Conservation (phyloP, 2,329 filamentous ascomycete species). For the Onygenales sp. region DNA sequence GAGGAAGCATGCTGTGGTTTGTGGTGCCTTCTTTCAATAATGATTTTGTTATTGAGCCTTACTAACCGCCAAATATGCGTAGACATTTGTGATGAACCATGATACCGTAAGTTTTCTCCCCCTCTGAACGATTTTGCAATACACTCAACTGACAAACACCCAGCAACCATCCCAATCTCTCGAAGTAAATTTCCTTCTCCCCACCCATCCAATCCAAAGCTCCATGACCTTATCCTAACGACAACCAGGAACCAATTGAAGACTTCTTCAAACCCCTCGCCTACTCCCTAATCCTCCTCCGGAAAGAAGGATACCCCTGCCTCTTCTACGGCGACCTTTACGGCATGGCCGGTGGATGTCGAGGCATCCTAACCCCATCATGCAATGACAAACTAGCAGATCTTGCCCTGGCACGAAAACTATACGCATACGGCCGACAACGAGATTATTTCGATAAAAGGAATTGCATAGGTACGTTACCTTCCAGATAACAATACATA, state of each 20-base stretch:
- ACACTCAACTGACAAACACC: conserved; percentile 1
- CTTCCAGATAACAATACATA: background rate
- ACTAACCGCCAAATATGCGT: background rate
- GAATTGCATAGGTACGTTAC: conserved; percentile 46
- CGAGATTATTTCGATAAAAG: conserved; percentile 53
- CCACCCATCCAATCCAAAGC: background rate
- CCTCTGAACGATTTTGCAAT: background rate
- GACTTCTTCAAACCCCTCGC: conserved; percentile 62
- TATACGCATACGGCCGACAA: conserved; percentile 59
- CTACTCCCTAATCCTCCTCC: conserved; percentile 61
- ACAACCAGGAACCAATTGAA: conserved; percentile 46
- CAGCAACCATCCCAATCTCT: conserved; percentile 54
- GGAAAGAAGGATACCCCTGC: conserved; percentile 53
- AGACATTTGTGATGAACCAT: conserved; percentile 63
- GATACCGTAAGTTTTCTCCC: conserved; percentile 43
- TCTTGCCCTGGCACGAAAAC: conserved; percentile 52
- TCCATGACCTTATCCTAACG: too few species aligned
- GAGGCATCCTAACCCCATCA: conserved; percentile 13
- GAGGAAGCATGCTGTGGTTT: conserved; percentile 49
- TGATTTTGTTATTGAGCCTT: background rate
- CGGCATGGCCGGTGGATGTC: conserved; percentile 43
- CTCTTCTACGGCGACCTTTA: conserved; percentile 64
- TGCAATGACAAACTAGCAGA: conserved; percentile 48
- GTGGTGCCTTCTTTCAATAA: conserved; percentile 13
- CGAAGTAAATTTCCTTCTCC: conserved; percentile 29